These are phyloP conservation scores for Akebia trifoliata DNA, from an alignment of 164 flowering plant species.

Conservation along the genomic window DNA sequence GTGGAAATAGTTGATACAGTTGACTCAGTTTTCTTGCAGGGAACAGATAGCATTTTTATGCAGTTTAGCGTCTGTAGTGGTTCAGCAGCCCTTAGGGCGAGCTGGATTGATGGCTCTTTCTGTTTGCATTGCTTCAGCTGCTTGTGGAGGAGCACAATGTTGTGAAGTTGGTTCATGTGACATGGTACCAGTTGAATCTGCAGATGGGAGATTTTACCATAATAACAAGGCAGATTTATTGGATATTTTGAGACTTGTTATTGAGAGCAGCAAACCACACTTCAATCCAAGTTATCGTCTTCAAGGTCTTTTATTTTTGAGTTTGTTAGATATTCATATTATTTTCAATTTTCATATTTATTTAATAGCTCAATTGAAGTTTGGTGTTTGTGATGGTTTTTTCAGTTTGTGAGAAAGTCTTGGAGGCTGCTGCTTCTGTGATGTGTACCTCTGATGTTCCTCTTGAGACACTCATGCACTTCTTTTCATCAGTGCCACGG, in stretches of 20 bases:
- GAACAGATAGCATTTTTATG: conserved; percentile 42
- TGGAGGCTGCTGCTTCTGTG: conserved; percentile 63
- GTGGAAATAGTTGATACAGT: conserved; percentile 2
- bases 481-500: conserved; percentile 66
- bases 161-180: conserved; percentile 17
- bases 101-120: conserved; percentile 86
- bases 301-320: conserved; percentile 49
- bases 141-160: conserved; percentile 29
- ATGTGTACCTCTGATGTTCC: conserved; percentile 48
- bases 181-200: conserved; percentile 15
- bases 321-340: neutral
- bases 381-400: conserved; percentile 11
- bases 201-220: conserved; percentile 13
- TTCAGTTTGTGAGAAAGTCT: conserved; percentile 68
- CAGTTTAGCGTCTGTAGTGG: conserved; percentile 55
- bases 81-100: conserved; percentile 68
- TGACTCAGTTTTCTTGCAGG: conserved; percentile 33
- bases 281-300: conserved; percentile 85
- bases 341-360: neutral
- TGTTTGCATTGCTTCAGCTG: conserved; percentile 67
- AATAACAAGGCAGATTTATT: conserved; percentile 36
- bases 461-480: conserved; percentile 59
- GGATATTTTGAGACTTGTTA: conserved; percentile 57
- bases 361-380: neutral
- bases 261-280: conserved; percentile 88